Percentiles rank a stretch among this genome's conserved stretches.
Evolutionary conservation across 2,329 filamentous ascomycete species (phyloP).

Genomic region (Aurifilum marmelostoma): DNA sequence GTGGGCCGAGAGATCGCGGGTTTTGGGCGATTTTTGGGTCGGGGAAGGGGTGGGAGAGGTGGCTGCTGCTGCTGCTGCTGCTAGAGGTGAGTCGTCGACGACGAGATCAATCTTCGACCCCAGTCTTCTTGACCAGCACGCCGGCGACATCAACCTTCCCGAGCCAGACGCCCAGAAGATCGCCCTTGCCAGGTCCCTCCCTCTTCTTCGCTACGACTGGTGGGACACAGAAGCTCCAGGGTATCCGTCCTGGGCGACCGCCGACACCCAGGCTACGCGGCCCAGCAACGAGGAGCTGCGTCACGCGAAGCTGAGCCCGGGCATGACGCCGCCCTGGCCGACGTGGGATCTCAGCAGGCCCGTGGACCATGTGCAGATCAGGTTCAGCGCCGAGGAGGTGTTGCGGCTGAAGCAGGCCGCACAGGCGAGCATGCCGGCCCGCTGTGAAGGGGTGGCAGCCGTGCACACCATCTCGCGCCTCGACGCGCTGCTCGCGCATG

Average conservation of each 20-base stretch:
- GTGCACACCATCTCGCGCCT: slow-evolving; percentile 42
- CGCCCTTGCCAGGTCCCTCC: slow-evolving; percentile 41
- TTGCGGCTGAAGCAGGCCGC: slow-evolving; percentile 38
- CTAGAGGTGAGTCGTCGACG: neutral
- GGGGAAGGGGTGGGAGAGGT: too few species aligned
- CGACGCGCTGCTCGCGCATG: slow-evolving; percentile 50
- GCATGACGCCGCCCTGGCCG: slow-evolving; percentile 44
- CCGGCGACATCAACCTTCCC: slow-evolving; percentile 34
- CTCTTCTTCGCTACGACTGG: slow-evolving; percentile 53
- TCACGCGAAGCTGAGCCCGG: slow-evolving; percentile 33
- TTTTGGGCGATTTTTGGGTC: slow-evolving; percentile 20
- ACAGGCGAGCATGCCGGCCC: slow-evolving; percentile 19
- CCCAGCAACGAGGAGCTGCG: slow-evolving; percentile 24
- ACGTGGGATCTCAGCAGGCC: slow-evolving; percentile 45
- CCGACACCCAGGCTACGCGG: slow-evolving; percentile 34
- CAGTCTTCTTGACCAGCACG: slow-evolving; percentile 41
- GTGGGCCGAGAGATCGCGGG: slow-evolving; percentile 42
- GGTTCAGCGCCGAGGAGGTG: slow-evolving; percentile 43
- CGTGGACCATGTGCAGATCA: slow-evolving; percentile 41
- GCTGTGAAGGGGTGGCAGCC: too few species aligned
- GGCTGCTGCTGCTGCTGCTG: neutral
- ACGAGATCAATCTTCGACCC: slow-evolving; percentile 45
- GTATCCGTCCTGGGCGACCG: slow-evolving; percentile 36
- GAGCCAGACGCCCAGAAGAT: slow-evolving; percentile 34
- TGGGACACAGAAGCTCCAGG: slow-evolving; percentile 42